Conservation (phyloP, 495 filamentous ascomycete species). For the Podospora pseudocomata region DNA sequence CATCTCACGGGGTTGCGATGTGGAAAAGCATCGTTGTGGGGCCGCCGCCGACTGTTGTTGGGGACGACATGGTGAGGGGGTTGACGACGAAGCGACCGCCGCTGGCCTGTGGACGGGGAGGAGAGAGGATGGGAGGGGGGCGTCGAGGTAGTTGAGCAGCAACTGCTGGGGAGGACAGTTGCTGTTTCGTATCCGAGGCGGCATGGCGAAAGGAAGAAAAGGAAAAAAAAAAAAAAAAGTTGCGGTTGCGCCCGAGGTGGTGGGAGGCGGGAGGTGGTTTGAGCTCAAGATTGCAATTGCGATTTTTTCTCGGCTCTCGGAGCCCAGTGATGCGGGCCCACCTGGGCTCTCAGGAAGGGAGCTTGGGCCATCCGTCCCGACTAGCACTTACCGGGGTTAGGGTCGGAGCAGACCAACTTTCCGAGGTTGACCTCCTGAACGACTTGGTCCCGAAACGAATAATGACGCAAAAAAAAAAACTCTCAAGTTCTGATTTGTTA, state of each 20-base stretch:
- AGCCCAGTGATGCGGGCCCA: not conserved
- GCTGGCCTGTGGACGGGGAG: not conserved
- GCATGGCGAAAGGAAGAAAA: constrained; percentile 22
- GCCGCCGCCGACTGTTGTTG: constrained; percentile 7
- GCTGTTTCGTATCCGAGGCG: constrained; percentile 31
- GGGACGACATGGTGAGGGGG: constrained; percentile 7
- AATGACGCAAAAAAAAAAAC: not conserved
- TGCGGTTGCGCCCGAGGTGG: not conserved
- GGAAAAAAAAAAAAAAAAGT: not conserved
- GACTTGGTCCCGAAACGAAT: too few relatives aligned
- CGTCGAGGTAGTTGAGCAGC: constrained; percentile 26
- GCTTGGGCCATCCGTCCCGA: not conserved
- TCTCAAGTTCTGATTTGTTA: not conserved
- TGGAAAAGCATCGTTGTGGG: constrained; percentile 21
- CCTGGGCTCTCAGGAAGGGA: not conserved
- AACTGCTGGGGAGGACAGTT: constrained; percentile 18
- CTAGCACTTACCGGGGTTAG: not conserved
- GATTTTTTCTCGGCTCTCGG: constrained; percentile 11
- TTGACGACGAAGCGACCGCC: constrained; percentile 12
- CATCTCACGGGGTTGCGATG: constrained; percentile 20
- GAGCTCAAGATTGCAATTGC: constrained; percentile 1
- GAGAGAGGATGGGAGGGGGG: not conserved
- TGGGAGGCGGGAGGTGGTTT: not conserved
- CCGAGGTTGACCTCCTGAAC: not conserved
- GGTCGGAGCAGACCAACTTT: not conserved